Evolutionary conservation across 2,329 filamentous ascomycete species (phyloP), one percentile per base, ranked within the genome.

Genomic region (Macroventuria anomochaeta): DNA sequence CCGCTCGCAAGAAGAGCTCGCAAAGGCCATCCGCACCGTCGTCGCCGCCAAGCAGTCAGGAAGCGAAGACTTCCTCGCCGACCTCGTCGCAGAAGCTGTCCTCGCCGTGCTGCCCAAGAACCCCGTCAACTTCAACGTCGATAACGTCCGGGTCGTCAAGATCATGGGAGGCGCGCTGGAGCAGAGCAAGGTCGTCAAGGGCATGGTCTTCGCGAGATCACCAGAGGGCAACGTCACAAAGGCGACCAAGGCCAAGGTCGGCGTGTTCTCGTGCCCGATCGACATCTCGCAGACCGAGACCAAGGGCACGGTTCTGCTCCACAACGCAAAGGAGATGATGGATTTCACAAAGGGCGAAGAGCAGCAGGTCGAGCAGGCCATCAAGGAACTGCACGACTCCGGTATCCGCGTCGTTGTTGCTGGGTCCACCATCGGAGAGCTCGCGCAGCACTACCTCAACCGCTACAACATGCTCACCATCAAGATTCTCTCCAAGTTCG

Each of bases 261-360:
- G 89, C 62, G 93, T 99, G 53, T 99, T 89, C 83, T 95, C 92
- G 64, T 99, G 95, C 79, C 89, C 95, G 32, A 92, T 99, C 76
- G 95, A 99, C 75, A 92, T 85, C 75, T 92, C 88, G 71, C 93
- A 97, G 80, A 99, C 96, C 33, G 95, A 99, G 81, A 99, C 95
- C 70, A 99, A 99, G 84, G 96, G 96, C 42, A 99, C 95, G 10
- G 95, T 99, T 37, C 84, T 99, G 46, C 79, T 99, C 68, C 91
- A 99, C 79, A 99, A 96, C 74, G 93, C 93, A 55, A 90, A 97
- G 81, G 95, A 99, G 80, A 97, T 99, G 91, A 84, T 97, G 74
- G 89, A 97, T 74, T 99, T 97, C 79, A 96, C 91, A 69, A 96
- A 93, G 81, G 96, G 95, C 58, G 95, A 99, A 80, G 95, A 99